These are phyloP conservation scores for Ceratobasidium sp. DNA, from an alignment of 1,284 basidiomycete species.

Conservation along the genomic window DNA sequence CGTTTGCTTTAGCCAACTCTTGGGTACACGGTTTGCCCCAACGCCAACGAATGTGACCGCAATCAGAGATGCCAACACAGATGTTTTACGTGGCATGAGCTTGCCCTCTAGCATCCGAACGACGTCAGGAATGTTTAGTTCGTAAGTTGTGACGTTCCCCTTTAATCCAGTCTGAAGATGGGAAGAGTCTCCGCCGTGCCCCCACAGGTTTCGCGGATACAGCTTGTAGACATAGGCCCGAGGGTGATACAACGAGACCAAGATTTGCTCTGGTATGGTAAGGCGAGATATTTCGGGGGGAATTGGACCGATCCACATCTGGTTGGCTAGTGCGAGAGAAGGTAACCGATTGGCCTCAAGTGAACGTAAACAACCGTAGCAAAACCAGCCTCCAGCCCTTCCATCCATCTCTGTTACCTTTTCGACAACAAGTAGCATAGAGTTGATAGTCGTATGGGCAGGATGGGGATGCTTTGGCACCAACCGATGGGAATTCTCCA, in stretches of 20 bases:
- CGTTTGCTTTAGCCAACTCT: slow-evolving; percentile 51
- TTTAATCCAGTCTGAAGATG: slow-evolving; percentile 54
- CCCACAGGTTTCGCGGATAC: slow-evolving; percentile 50
- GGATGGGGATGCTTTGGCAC: slow-evolving; percentile 2
- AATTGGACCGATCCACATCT: slow-evolving; percentile 47
- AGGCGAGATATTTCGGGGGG: slow-evolving; percentile 53
- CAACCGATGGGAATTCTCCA: background rate
- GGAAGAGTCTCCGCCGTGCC: slow-evolving; percentile 42
- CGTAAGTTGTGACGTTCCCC: slow-evolving; percentile 58
- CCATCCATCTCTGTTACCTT: background rate
- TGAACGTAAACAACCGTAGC: background rate
- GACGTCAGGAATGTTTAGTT: slow-evolving; percentile 53
- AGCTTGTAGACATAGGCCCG: slow-evolving; percentile 57
- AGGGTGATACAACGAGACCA: slow-evolving; percentile 54
- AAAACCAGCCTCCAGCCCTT: slow-evolving; percentile 1
- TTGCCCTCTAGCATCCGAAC: slow-evolving; percentile 55
- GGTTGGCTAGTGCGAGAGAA: background rate
- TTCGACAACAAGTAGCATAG: slow-evolving; percentile 4
- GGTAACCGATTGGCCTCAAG: background rate
- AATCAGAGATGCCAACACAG: slow-evolving; percentile 56
- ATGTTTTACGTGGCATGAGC: slow-evolving; percentile 55
- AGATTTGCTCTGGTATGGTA: slow-evolving; percentile 54
- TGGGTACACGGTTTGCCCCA: slow-evolving; percentile 51
- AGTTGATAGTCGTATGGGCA: background rate
- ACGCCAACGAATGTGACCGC: slow-evolving; percentile 57